Base-by-base conservation (phyloP, 108 stramenopile species). In the Nannochloropsis oceanica region DNA sequence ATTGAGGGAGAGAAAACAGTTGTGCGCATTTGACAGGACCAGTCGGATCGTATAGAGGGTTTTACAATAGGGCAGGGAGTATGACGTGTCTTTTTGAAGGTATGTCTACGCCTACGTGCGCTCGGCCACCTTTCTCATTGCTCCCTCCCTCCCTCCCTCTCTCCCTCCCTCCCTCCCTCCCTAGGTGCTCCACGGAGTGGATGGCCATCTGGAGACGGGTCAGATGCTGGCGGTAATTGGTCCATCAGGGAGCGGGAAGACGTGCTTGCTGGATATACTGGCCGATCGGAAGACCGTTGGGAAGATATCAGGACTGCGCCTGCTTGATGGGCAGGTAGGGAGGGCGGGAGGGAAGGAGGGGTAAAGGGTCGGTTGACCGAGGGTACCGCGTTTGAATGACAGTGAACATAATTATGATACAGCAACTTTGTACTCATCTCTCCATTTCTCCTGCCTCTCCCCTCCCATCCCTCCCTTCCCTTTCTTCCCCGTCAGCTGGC, bases 301-400 rank as follows among this genome's bases (percentile, higher is more conserved):
- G 27, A 25, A 26, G 42, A 14, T 80, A 34, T 20, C 27, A 25
- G n/a, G 84, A 80, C 43, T n/a, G 43, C 43, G 84, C 94, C 43
- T 87, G 84, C 44, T 88, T 94, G 81, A 93, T 94, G 89, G 92
- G 90, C 13, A 50, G 46, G 46, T 50, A 18, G 46, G 83, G 81
- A 13, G 27, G 84, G 0, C 84, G 43, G 25, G 34, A 79, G n/a
- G 42, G 80, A 22, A 85, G 42, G 12, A 26, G 13, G 46, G 0
- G n/a, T n/a, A n/a, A n/a, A n/a, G n/a, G n/a, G n/a, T n/a, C n/a
- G n/a, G n/a, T n/a, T n/a, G n/a, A n/a, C n/a, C n/a, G n/a, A n/a
- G n/a, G n/a, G n/a, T n/a, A n/a, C n/a, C n/a, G n/a, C n/a, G n/a
- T n/a, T n/a, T n/a, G n/a, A n/a, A n/a, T n/a, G n/a, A n/a, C n/a